Evolutionary conservation across 2,329 filamentous ascomycete species (phyloP).

Genomic region (Arachnomyces sp.): DNA sequence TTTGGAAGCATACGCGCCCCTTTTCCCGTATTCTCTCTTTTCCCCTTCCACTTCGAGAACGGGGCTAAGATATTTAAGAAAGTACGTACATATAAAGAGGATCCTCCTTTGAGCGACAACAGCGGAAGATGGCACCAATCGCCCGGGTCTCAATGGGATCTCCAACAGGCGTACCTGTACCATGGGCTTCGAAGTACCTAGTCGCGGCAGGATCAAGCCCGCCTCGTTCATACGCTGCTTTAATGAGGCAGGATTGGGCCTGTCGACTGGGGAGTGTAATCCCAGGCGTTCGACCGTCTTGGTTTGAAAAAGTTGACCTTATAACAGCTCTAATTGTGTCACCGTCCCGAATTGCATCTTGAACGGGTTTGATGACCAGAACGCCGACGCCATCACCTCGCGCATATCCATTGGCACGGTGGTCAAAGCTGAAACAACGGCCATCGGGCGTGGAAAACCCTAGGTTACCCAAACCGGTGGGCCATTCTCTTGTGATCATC

Average conservation of each 20-base stretch:
- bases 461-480: no score
- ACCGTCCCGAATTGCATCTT: no score
- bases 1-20: constrained; percentile 5
- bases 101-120: no score
- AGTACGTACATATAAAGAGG: no score
- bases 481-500: constrained; percentile 27
- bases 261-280: constrained; percentile 15
- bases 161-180: constrained; percentile 18
- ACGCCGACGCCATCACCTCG: no score
- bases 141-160: constrained; percentile 17
- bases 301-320: constrained; percentile 27
- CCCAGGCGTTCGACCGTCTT: constrained; percentile 31
- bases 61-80: no score
- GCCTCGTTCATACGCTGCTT: constrained; percentile 36
- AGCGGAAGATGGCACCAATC: constrained; percentile 12
- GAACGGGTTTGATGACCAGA: no score
- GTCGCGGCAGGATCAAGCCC: constrained; percentile 30
- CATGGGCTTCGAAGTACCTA: constrained; percentile 20
- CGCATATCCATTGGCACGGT: no score
- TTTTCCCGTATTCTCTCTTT: constrained; percentile 9
- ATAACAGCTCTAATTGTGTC: constrained; percentile 41
- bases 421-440: no score
- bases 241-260: constrained; percentile 33
- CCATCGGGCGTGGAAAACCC: no score
- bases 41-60: constrained; percentile 9